Evolutionary conservation across 1,284 basidiomycete genomes (phyloP), one percentile per base, ranked within the genome.

Genomic region (Mycena sp.): DNA sequence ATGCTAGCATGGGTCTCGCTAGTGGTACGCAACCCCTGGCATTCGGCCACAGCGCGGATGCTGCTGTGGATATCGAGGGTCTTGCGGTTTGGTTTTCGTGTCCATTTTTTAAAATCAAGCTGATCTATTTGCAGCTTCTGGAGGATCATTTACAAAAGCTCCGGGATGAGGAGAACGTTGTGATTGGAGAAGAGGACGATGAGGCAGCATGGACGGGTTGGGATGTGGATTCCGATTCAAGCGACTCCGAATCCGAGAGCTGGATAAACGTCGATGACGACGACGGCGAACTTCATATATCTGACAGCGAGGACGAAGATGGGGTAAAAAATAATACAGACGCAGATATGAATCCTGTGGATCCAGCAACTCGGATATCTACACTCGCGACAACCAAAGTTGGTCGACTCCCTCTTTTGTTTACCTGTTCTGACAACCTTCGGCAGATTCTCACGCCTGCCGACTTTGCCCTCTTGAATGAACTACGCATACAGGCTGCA

Each of bases 361-460:
- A 68, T 14, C 71, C 71, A n/a, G 64, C 73, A 17, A 73, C 71
- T 32, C 81, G 84, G 41, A 73, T 83, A 69, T 90, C 89, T 50
- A 86, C 85, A 1, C 77, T 93, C 48, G 93, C 92, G 5, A 94
- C 90, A 1, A 92, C 91, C 28, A 95, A 94, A 80, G 93, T 89
- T 62, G 68, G 56, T 41, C 14, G 12, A 51, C 30, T 30, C 14
- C 21, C 40, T 43, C 10, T 40, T 50, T 43, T 45, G 28, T 19
- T 43, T 30, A 30, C 32, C 11, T 57, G 19, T 35, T 30, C 26
- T 25, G n/a, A n/a, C n/a, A n/a, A n/a, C 29, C 23, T 14, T 17
- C 23, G n/a, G n/a, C 63, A 96, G 94, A 99, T 99, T 72, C 87
- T 99, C 35, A 99, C 98, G 0, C 98, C 98, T 0, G 96, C 96